Conservation (phyloP, 2,329 filamentous ascomycete species). For the Sphaerulina musiva region DNA sequence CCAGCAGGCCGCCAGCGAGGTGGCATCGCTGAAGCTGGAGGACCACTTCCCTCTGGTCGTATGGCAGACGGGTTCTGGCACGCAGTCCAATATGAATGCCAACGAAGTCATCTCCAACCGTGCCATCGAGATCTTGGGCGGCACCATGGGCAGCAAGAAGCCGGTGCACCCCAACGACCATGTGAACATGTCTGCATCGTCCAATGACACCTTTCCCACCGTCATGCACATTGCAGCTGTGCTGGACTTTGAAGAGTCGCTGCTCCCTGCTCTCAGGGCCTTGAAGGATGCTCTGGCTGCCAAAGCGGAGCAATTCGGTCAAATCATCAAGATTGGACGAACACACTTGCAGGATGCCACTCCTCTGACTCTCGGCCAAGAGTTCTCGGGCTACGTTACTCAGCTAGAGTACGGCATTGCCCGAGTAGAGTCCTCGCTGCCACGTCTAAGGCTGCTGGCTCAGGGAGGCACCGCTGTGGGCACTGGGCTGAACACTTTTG, state of each 20-base stretch:
- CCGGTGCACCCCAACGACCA: constrained; percentile 99
- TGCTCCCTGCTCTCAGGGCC: constrained; percentile 75
- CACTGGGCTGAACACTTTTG: constrained; percentile 94
- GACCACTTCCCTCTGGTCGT: constrained; percentile 98
- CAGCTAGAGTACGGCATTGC: constrained; percentile 88
- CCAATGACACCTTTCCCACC: constrained; percentile 98
- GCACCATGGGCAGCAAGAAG: constrained; percentile 92
- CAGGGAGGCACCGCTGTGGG: constrained; percentile 96
- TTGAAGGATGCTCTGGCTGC: constrained; percentile 76
- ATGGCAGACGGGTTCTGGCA: constrained; percentile 98
- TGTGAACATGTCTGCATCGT: constrained; percentile 97
- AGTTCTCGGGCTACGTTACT: constrained; percentile 95
- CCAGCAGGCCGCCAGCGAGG: constrained; percentile 87
- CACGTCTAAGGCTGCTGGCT: constrained; percentile 77
- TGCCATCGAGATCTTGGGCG: constrained; percentile 94
- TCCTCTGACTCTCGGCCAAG: constrained; percentile 87
- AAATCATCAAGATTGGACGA: constrained; percentile 98
- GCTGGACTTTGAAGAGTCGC: constrained; percentile 78
- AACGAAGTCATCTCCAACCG: constrained; percentile 99
- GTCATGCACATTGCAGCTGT: constrained; percentile 99
- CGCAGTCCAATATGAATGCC: constrained; percentile 99
- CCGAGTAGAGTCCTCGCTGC: constrained; percentile 75
- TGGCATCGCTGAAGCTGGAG: constrained; percentile 84
- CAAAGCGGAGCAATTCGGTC: constrained; percentile 83
- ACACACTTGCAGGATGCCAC: constrained; percentile 98